Evolutionary conservation across 306 rosid species (phyloP).

Genomic region (Lithocarpus polystachyus): DNA sequence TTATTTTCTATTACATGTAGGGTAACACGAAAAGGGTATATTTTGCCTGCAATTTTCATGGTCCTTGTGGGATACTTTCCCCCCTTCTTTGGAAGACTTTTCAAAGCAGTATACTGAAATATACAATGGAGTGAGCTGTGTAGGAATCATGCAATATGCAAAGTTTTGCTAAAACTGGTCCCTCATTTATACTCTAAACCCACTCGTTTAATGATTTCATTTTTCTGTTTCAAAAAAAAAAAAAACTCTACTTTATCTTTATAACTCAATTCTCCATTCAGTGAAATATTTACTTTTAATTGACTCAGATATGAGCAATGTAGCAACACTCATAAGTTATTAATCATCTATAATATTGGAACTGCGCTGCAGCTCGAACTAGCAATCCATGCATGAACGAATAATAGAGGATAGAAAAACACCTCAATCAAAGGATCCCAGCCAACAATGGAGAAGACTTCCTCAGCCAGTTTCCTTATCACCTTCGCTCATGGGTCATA

Average conservation of each 20-base stretch:
- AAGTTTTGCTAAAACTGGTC: not conserved
- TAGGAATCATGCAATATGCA: not conserved
- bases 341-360: not conserved
- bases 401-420: not conserved
- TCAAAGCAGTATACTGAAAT: constrained; percentile 12
- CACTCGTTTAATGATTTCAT: not conserved
- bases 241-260: too few species aligned
- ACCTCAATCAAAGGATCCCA: constrained; percentile 95
- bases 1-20: not conserved
- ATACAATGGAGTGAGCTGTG: not conserved
- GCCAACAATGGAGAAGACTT: constrained; percentile 90
- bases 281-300: not conserved
- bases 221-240: too few species aligned
- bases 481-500: constrained; percentile 95
- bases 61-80: not conserved
- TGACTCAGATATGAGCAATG: too few species aligned
- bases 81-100: constrained; percentile 3
- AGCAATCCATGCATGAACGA: not conserved
- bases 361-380: not conserved
- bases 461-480: constrained; percentile 67
- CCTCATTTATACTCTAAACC: not conserved
- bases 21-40: constrained; percentile 19
- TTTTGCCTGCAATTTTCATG: not conserved
- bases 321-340: not conserved
- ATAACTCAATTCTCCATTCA: not conserved